Percentiles rank a stretch among this genome's conserved stretches.
phyloP scores from a whole-genome alignment of 441 rosid species.

The Breynia disticha region DNA sequence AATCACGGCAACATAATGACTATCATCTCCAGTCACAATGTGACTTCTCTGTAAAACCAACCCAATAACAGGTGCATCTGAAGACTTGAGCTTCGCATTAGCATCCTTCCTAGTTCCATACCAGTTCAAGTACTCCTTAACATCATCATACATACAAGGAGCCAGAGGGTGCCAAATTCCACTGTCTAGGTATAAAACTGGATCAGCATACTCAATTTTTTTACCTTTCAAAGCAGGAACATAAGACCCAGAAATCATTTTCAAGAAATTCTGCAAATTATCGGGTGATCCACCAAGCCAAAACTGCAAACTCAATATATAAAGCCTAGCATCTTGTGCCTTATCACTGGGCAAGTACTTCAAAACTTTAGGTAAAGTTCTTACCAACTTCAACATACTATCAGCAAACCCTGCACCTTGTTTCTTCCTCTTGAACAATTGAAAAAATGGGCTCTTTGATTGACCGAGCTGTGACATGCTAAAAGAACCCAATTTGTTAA shows the following conservation, averaged over 20 bases:
- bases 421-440: conserved; percentile 87
- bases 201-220: conserved; percentile 74
- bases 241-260: conserved; percentile 93
- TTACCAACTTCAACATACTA: conserved; percentile 86
- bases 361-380: conserved; percentile 90
- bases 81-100: conserved; percentile 53
- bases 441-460: conserved; percentile 91
- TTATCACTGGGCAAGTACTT: conserved; percentile 91
- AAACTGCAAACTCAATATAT: conserved; percentile 90
- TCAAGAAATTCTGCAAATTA: conserved; percentile 85
- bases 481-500: conserved; percentile 91
- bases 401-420: conserved; percentile 97
- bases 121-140: conserved; percentile 94
- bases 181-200: conserved; percentile 83
- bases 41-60: conserved; percentile 92
- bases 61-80: conserved; percentile 70
- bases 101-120: conserved; percentile 78
- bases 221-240: conserved; percentile 75
- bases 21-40: conserved; percentile 93
- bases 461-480: conserved; percentile 98
- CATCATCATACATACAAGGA: conserved; percentile 91
- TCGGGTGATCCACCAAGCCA: conserved; percentile 99
- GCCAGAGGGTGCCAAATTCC: conserved; percentile 99
- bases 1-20: conserved; percentile 96
- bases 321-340: conserved; percentile 94